Percentiles rank a stretch among this genome's conserved stretches.
Conservation (phyloP, 495 filamentous ascomycete species). For the Cetradonia linearis region DNA sequence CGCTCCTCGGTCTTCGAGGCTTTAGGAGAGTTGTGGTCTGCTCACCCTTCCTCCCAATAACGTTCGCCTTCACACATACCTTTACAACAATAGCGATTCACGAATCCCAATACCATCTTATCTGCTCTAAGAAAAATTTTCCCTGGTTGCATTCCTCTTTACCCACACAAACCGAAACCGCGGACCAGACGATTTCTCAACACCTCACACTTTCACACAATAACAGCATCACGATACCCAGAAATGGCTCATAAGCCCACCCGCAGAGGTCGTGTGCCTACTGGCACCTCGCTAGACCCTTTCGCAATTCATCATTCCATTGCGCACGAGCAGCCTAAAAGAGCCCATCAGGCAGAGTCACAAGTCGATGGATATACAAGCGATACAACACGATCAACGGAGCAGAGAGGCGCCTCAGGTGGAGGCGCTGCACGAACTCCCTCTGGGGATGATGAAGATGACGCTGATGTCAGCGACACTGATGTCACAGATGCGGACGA, state of each 20-base stretch:
- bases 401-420: slow-evolving; percentile 17
- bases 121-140: background rate
- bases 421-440: slow-evolving; percentile 12
- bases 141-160: background rate
- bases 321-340: slow-evolving; percentile 8
- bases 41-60: slow-evolving; percentile 10
- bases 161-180: background rate
- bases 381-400: background rate
- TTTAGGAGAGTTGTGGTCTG: slow-evolving; percentile 24
- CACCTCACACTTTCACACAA: background rate
- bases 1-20: slow-evolving; percentile 26
- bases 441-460: slow-evolving; percentile 36
- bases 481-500: slow-evolving; percentile 41
- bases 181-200: background rate
- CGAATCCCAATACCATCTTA: background rate
- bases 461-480: slow-evolving; percentile 37
- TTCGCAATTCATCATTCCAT: background rate
- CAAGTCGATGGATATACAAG: background rate
- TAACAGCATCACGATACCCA: background rate
- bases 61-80: background rate
- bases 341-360: background rate
- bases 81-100: background rate
- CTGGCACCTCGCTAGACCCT: background rate
- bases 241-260: slow-evolving; percentile 9
- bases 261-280: background rate